Evolutionary conservation across 371 early-diverging fungal genomes (phyloP).

Genomic region (Apophysomyces variabilis): DNA sequence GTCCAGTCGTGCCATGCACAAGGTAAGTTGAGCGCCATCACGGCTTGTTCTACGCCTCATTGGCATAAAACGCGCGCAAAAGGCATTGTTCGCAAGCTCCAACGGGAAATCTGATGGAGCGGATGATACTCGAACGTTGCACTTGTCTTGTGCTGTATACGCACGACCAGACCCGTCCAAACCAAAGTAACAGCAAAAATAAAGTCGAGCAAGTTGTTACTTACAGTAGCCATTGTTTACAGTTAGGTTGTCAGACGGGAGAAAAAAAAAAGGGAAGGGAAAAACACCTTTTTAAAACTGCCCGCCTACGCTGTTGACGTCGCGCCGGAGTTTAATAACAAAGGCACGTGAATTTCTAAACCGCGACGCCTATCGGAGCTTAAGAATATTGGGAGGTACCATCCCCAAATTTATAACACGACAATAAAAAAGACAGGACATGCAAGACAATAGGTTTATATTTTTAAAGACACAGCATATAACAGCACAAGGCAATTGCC

Average conservation of each 20-base stretch:
- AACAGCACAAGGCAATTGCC: background rate
- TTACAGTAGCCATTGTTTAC: constrained; percentile 11
- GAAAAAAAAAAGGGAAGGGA: constrained; percentile 11
- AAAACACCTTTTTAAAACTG: constrained; percentile 9
- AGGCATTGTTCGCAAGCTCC: background rate
- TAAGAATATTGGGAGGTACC: background rate
- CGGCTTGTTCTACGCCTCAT: background rate
- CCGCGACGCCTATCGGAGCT: background rate
- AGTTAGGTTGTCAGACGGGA: constrained; percentile 12
- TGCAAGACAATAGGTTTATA: constrained; percentile 1
- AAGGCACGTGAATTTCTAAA: constrained; percentile 6
- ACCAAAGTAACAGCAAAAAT: background rate
- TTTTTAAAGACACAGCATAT: constrained; percentile 3
- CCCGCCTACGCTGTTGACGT: constrained; percentile 9
- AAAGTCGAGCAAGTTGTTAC: background rate
- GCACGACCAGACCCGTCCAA: constrained; percentile 3
- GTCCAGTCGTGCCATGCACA: background rate
- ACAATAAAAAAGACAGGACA: background rate
- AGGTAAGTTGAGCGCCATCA: background rate
- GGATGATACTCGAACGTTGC: constrained; percentile 8
- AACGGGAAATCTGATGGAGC: constrained; percentile 7
- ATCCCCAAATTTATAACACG: background rate
- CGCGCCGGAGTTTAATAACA: background rate
- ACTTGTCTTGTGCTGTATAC: background rate
- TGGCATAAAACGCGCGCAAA: constrained; percentile 8